These are phyloP conservation scores for Trifolium repens DNA, from an alignment of 306 rosid genomes.

Conservation along the genomic window DNA sequence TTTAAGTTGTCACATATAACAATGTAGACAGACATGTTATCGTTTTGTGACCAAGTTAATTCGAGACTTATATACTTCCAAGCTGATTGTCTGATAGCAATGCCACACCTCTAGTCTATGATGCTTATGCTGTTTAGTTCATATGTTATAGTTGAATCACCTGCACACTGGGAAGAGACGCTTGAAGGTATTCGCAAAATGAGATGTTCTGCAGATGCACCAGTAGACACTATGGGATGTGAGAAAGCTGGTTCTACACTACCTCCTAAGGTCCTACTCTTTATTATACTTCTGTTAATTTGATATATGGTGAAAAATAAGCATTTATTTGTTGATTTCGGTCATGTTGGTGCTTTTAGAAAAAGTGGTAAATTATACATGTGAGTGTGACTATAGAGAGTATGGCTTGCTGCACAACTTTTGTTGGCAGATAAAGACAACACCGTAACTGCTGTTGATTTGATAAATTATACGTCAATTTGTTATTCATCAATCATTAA, in stretches of 20 bases:
- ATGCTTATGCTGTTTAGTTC: constrained; percentile 25
- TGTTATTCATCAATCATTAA: background rate
- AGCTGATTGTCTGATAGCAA: background rate
- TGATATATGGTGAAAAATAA: constrained; percentile 6
- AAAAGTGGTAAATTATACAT: constrained; percentile 10
- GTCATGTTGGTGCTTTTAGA: background rate
- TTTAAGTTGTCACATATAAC: background rate
- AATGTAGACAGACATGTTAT: background rate
- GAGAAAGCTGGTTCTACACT: constrained; percentile 87
- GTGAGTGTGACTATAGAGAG: background rate
- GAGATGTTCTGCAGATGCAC: constrained; percentile 87
- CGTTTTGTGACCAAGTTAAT: constrained; percentile 20
- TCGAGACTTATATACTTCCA: constrained; percentile 19
- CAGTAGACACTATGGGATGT: constrained; percentile 97
- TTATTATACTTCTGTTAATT: constrained; percentile 24
- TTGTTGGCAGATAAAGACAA: background rate
- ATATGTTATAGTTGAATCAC: constrained; percentile 61
- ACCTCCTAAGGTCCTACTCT: constrained; percentile 76
- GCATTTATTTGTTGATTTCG: constrained; percentile 23
- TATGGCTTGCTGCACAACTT: background rate
- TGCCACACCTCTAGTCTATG: background rate
- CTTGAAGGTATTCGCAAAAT: constrained; percentile 86
- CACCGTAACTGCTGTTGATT: background rate
- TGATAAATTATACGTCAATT: constrained; percentile 12
- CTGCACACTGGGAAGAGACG: constrained; percentile 72